Evolutionary conservation across 108 stramenopile species (phyloP).

Genomic region (Chaetoceros muelleri): DNA sequence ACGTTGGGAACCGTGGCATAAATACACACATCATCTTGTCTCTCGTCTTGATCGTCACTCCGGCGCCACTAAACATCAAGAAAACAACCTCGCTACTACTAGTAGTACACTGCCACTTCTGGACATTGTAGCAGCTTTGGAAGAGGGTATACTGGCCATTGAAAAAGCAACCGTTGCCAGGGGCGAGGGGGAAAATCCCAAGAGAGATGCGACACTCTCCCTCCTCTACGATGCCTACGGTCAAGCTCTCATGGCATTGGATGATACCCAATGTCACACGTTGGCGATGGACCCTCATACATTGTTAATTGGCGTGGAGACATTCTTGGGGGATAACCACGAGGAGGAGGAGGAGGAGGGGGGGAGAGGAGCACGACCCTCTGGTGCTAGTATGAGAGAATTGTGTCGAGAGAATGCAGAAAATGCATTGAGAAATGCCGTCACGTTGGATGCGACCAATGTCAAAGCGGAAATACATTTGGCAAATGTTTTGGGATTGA

Average conservation of each 20-base stretch:
- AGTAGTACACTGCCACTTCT: neutral
- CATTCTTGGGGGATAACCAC: conserved; percentile 1
- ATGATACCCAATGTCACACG: conserved; percentile 20
- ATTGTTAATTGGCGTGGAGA: conserved; percentile 38
- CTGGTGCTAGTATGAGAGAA: too few species aligned
- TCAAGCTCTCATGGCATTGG: conserved; percentile 22
- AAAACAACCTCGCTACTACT: neutral
- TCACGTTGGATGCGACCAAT: conserved; percentile 42
- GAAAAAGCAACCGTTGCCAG: conserved; percentile 5
- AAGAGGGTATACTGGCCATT: conserved; percentile 4
- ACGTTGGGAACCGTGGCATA: neutral
- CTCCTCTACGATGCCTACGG: conserved; percentile 50
- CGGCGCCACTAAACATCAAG: too few species aligned
- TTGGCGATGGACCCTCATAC: conserved; percentile 40
- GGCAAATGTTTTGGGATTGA: conserved; percentile 23
- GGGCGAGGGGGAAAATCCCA: conserved; percentile 9
- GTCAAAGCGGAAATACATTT: conserved; percentile 29
- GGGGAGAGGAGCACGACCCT: conserved; percentile 11
- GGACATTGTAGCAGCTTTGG: conserved; percentile 3
- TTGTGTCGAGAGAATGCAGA: conserved; percentile 48
- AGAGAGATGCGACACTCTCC: conserved; percentile 23
- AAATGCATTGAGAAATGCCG: conserved; percentile 51
- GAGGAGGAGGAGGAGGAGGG: conserved; percentile 3
- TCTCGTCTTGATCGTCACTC: too few species aligned
- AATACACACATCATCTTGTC: neutral